Base-by-base conservation (phyloP, 768 basidiomycete genomes). In the Boletellus ananiceps region DNA sequence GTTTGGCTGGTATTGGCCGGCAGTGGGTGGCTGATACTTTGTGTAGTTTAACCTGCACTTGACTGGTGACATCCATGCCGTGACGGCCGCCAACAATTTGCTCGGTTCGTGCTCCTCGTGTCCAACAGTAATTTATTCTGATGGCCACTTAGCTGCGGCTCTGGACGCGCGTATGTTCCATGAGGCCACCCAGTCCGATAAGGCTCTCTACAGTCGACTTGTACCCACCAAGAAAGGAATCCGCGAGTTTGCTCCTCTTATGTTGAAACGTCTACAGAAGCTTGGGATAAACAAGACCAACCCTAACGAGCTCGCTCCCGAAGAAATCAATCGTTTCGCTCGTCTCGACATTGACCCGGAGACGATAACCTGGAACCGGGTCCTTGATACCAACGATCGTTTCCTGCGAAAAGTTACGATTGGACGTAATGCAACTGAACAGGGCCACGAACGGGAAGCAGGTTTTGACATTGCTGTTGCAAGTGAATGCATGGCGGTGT, bases 401-500 rank as follows among this genome's bases (percentile, higher is more conserved):
- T 97, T 94, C 80, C 74, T 99, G 56, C 88, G 95, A 50, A 92
- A 88, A 70, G 85, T 97, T 62, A 91, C 89, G 31, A 77, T 97
- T 46, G 95, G 95, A n/a, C 88, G 89, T 56, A 86, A 85, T 49
- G 58, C 85, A 8, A 94, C 94, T 6, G 95, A 99, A 68, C 75
- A 91, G 66, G 93, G 93, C 15, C 84, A 86, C 57, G 85, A 88
- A 51, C 84, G 96, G 48, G 83, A 84, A 51, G 84, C 95, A 37
- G 93, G 91, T 16, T 98, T 96, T 66, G 95, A 99, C 68, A 99
- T 98, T 54, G 80, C 95, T 40, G 95, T 99, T 40, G 95, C 93
- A 14, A 93, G 91, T 62, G 95, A 99, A 73, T 88, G 86, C 61
- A 99, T 99, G 95, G 95, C 95, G 18, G 95, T 99, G 38, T 77